Percentiles rank a stretch among this genome's conserved stretches.
Conservation (phyloP, 1,284 basidiomycete genomes). For the Melampsora americana region DNA sequence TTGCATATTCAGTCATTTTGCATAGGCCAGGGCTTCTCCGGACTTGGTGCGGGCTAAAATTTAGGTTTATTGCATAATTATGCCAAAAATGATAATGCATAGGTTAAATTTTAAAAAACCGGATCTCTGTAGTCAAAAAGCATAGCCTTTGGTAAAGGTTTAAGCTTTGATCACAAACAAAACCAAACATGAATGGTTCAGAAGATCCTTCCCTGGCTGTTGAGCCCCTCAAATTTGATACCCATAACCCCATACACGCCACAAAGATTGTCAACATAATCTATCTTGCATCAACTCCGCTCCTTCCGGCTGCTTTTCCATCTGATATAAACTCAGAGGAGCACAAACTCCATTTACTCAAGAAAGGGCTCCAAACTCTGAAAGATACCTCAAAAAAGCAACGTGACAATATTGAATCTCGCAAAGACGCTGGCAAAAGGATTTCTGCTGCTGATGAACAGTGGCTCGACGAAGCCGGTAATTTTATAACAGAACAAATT, state of each 20-base stretch:
- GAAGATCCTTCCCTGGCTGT: not conserved
- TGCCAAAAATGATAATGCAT: too few relatives aligned
- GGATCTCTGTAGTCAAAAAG: too few relatives aligned
- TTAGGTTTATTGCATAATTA: too few relatives aligned
- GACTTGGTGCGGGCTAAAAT: too few relatives aligned
- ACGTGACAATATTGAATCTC: not conserved
- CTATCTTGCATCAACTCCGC: not conserved
- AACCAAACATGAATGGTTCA: not conserved
- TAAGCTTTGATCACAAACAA: too few relatives aligned
- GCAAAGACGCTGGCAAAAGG: not conserved
- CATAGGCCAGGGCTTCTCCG: too few relatives aligned
- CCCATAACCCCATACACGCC: not conserved
- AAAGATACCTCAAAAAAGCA: not conserved
- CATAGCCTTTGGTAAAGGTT: too few relatives aligned
- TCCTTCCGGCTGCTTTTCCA: not conserved
- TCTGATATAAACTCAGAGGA: not conserved
- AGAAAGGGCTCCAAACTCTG: not conserved
- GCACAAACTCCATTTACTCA: not conserved
- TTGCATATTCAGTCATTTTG: too few relatives aligned
- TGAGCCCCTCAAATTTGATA: not conserved
- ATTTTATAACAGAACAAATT: not conserved
- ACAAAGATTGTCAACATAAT: not conserved
- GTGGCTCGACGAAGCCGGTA: not conserved
- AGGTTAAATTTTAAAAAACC: too few relatives aligned
- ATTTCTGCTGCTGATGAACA: not conserved